Evolutionary conservation across 208 protist species (phyloP).

Genomic region (Angomonas deanei): DNA sequence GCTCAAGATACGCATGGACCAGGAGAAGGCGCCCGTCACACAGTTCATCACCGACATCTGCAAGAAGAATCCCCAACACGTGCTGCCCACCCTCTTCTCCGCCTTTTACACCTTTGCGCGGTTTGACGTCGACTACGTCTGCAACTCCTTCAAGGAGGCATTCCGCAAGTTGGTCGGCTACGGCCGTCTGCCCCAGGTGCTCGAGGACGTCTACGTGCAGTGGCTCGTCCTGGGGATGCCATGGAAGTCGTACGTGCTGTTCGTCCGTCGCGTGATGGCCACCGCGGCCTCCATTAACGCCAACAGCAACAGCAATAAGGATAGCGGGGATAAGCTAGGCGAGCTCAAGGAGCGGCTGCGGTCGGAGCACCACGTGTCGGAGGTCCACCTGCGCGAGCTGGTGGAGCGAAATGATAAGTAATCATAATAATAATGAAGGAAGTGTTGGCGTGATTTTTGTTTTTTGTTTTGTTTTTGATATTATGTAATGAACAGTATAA

Average conservation of each 20-base stretch:
- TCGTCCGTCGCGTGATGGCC: too few relatives aligned
- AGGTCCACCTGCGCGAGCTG: too few relatives aligned
- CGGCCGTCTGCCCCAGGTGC: slow-evolving; percentile 21
- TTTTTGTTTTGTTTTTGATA: too few relatives aligned
- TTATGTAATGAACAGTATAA: too few relatives aligned
- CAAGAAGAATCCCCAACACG: slow-evolving; percentile 14
- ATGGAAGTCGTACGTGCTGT: not conserved
- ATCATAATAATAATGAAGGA: not conserved
- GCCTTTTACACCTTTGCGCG: slow-evolving; percentile 83
- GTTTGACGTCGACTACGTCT: slow-evolving; percentile 65
- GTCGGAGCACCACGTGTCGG: too few relatives aligned
- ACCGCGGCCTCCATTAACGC: too few relatives aligned
- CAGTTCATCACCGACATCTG: slow-evolving; percentile 23
- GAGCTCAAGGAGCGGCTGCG: too few relatives aligned
- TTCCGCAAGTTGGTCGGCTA: slow-evolving; percentile 58
- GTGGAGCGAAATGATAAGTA: too few relatives aligned
- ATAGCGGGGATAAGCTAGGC: too few relatives aligned
- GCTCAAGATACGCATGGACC: slow-evolving; percentile 43
- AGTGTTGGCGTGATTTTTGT: too few relatives aligned
- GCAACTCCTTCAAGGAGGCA: slow-evolving; percentile 46
- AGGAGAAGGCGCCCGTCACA: slow-evolving; percentile 15
- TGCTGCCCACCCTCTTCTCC: slow-evolving; percentile 31
- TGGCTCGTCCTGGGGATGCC: slow-evolving; percentile 36
- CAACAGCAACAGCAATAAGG: too few relatives aligned
- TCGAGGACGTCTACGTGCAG: slow-evolving; percentile 77